phyloP scores from a whole-genome alignment of 352 stramenopile genomes.

The Pythium guiyangense region DNA sequence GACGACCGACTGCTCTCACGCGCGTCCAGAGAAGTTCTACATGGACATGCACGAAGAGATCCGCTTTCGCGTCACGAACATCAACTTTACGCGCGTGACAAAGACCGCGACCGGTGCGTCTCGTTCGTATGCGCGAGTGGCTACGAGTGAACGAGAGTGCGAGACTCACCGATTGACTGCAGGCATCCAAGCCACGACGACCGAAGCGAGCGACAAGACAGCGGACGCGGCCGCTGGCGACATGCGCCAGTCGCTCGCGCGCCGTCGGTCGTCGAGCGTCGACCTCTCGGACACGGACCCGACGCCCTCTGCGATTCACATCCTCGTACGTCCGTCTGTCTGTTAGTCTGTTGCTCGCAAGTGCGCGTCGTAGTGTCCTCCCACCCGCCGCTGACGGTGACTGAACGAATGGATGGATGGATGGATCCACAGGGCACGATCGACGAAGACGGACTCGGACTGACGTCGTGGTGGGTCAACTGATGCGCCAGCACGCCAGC shows the following conservation, averaged over 20 bases:
- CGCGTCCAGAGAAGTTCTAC: conserved; percentile 67
- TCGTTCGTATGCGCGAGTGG: neutral
- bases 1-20: neutral
- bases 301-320: conserved; percentile 79
- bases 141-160: neutral
- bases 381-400: neutral
- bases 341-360: neutral
- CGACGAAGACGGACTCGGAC: conserved; percentile 76
- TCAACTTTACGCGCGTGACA: conserved; percentile 86
- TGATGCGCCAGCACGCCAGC: neutral
- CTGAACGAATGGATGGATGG: neutral
- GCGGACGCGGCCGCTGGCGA: conserved; percentile 34
- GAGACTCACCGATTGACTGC: neutral
- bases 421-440: conserved; percentile 60
- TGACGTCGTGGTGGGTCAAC: conserved; percentile 81
- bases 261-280: conserved; percentile 75
- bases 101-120: conserved; percentile 71
- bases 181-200: conserved; percentile 84
- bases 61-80: conserved; percentile 83
- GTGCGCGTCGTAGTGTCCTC: too few relatives aligned
- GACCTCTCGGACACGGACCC: conserved; percentile 81
- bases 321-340: conserved; percentile 41
- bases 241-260: conserved; percentile 67
- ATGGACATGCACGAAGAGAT: conserved; percentile 88
- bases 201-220: conserved; percentile 69